phyloP scores from a whole-genome alignment of 768 basidiomycete species.

The Trametes cingulata region DNA sequence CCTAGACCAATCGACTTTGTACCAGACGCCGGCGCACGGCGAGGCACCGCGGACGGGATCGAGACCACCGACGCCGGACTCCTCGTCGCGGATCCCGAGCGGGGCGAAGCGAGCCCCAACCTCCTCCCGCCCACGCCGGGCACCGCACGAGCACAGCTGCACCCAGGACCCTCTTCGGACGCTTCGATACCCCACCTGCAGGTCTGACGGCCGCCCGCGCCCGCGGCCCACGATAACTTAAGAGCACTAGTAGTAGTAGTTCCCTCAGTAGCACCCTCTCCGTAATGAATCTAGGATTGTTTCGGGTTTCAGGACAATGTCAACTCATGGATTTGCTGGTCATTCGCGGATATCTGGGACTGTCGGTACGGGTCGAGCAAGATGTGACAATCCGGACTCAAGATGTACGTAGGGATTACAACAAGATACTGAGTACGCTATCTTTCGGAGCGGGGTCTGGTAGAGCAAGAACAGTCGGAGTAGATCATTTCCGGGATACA shows the following conservation, averaged over 20 bases:
- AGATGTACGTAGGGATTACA: constrained; percentile 10
- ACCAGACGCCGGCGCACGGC: constrained; percentile 67
- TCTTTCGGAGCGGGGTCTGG: neutral
- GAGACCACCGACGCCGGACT: constrained; percentile 60
- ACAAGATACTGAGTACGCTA: neutral
- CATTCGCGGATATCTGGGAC: neutral
- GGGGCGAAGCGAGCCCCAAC: constrained; percentile 28
- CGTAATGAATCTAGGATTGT: constrained; percentile 6
- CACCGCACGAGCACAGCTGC: constrained; percentile 5
- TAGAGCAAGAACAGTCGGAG: constrained; percentile 1
- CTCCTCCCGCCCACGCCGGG: constrained; percentile 18
- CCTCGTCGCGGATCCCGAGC: constrained; percentile 41
- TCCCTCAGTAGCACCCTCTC: constrained; percentile 5
- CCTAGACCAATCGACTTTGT: constrained; percentile 66
- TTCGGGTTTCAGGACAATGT: neutral
- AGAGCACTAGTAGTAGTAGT: neutral
- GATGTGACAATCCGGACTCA: neutral
- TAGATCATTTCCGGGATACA: neutral
- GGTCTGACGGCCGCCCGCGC: constrained; percentile 1
- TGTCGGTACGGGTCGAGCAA: neutral
- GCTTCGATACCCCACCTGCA: constrained; percentile 22
- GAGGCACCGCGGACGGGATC: constrained; percentile 62
- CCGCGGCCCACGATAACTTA: neutral
- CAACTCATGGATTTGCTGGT: neutral
- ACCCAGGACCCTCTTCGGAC: constrained; percentile 6